Evolutionary conservation across 176 grass and related monocot species (phyloP).

Genomic region (Zizania latifolia): DNA sequence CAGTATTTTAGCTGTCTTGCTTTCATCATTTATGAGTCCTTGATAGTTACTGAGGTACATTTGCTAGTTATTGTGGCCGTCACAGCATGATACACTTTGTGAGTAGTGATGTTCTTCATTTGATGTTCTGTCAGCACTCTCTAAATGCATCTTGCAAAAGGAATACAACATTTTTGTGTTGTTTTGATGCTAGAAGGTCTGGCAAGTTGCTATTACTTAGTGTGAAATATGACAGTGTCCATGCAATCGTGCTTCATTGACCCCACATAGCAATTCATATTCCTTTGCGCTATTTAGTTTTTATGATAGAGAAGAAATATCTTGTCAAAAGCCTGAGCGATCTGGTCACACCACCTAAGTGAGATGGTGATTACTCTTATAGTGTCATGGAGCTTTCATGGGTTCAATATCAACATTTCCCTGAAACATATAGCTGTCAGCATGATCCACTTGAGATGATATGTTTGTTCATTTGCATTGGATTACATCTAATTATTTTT

Average conservation of each 20-base stretch:
- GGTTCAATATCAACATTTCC: conserved; percentile 3
- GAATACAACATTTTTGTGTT: neutral
- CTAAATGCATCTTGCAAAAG: neutral
- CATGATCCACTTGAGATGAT: conserved; percentile 17
- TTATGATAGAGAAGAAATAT: neutral
- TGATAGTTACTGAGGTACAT: neutral
- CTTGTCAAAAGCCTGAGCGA: neutral
- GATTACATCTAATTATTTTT: neutral
- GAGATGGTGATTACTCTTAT: neutral
- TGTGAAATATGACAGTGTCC: neutral
- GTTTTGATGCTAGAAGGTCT: neutral
- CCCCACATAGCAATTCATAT: neutral
- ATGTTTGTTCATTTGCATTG: conserved; percentile 5
- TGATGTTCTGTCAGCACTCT: neutral
- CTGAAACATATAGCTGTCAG: neutral
- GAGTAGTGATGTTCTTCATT: neutral
- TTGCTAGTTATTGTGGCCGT: neutral
- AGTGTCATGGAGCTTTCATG: neutral
- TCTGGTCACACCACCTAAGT: neutral
- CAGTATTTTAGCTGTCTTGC: conserved; percentile 11
- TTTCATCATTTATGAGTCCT: neutral
- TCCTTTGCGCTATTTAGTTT: neutral
- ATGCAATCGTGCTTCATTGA: neutral
- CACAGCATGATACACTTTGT: neutral
- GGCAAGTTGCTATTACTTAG: neutral